Base-by-base conservation (phyloP, 495 filamentous ascomycete genomes). In the Staphylotrichum tortipilum region DNA sequence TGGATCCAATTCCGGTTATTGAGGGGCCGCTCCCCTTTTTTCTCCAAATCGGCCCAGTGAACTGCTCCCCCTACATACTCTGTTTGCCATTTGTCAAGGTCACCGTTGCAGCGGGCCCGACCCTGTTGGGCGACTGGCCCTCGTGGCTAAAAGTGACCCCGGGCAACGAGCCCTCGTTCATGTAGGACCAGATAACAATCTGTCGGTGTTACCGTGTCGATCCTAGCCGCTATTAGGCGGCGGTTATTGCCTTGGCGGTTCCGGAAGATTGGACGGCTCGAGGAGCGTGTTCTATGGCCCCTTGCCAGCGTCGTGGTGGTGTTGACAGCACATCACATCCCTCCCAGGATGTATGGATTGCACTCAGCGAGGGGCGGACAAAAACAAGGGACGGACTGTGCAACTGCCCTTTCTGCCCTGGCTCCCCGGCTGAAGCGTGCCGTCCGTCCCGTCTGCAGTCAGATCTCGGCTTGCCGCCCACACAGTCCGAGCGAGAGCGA, bases 181-280 rank as follows among this genome's bases (percentile, higher is more conserved):
- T 15, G 33, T 38, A 39, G 31, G 14, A 19, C 23, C 34, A 30
- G 11, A 33, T 23, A 36, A 36, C 36, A 49, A 15, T 22, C n/a
- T 31, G 35, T 31, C 22, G n/a, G n/a, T n/a, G n/a, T n/a, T n/a
- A n/a, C n/a, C 11, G 15, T 7, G 18, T 24, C 26, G 11, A 28
- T 33, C 22, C 36, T 22, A 12, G 35, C 28, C 35, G 7, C 14
- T 26, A 44, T 54, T 49, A 49, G 52, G 52, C 52, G 52, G 45
- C 40, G 40, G 52, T 49, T 45, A 45, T 49, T 49, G 50, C 26
- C 52, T 54, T 54, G 52, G 52, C 52, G 39, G 51, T 45, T 37
- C 52, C 46, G 45, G 45, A 28, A 49, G 7, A 35, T 49, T 44
- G 34, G 46, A 12, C 12, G 34, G 15, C 5, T 2, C 7, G 24